phyloP scores from a whole-genome alignment of 2,329 filamentous ascomycete species.

The Acephala macrosclerotiorum region DNA sequence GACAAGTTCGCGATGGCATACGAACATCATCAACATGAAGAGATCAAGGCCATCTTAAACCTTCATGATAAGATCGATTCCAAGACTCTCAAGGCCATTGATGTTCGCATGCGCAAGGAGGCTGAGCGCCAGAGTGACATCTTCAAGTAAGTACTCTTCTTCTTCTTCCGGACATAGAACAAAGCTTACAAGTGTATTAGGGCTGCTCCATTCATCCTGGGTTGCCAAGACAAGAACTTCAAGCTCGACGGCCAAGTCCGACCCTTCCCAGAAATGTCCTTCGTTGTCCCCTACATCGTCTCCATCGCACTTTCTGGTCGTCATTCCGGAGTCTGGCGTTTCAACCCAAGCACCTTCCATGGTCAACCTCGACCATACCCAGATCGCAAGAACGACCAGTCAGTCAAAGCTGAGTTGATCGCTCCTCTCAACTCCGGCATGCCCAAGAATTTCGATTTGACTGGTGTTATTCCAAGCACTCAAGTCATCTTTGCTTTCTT shows the following conservation, averaged over 20 bases:
- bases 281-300: slow-evolving; percentile 37
- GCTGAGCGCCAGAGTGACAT: slow-evolving; percentile 36
- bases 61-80: slow-evolving; percentile 33
- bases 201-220: slow-evolving; percentile 35
- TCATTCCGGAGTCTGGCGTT: slow-evolving; percentile 41
- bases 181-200: slow-evolving; percentile 19
- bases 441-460: slow-evolving; percentile 1
- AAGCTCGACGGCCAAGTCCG: slow-evolving; percentile 27
- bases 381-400: slow-evolving; percentile 2
- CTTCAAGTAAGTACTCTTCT: slow-evolving; percentile 32
- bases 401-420: background rate
- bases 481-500: slow-evolving; percentile 8
- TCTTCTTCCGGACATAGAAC: background rate
- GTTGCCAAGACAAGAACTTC: slow-evolving; percentile 31
- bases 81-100: slow-evolving; percentile 30
- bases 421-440: slow-evolving; percentile 6
- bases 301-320: slow-evolving; percentile 37
- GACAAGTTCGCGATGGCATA: slow-evolving; percentile 35
- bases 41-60: slow-evolving; percentile 41
- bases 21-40: slow-evolving; percentile 42
- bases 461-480: slow-evolving; percentile 10
- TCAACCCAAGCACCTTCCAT: slow-evolving; percentile 41
- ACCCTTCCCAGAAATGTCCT: slow-evolving; percentile 37
- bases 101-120: slow-evolving; percentile 26
- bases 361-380: slow-evolving; percentile 33